Conservation (phyloP, 176 grass and related monocot species). For the Zea luxurians region DNA sequence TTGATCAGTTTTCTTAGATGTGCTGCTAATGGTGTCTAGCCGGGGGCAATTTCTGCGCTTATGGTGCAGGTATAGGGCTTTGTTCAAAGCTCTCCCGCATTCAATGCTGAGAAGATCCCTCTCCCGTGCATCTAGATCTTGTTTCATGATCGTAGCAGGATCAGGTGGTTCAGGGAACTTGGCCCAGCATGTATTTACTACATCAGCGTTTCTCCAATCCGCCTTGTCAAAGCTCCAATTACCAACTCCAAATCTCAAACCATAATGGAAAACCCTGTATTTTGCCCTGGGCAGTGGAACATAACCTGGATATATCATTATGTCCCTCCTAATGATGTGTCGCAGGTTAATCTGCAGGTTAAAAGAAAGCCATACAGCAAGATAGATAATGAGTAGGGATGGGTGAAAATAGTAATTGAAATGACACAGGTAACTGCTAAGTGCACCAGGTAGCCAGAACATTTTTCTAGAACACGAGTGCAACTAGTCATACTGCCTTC, state of each 20-base stretch:
- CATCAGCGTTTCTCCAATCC: constrained; percentile 73
- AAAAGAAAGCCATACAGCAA: constrained; percentile 33
- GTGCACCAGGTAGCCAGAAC: background rate
- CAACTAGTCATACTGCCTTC: background rate
- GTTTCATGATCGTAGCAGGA: constrained; percentile 51
- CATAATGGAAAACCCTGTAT: constrained; percentile 93
- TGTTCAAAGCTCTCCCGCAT: constrained; percentile 76
- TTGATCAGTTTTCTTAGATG: constrained; percentile 25
- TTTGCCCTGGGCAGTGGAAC: constrained; percentile 61
- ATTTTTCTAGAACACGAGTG: constrained; percentile 1
- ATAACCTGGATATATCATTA: constrained; percentile 95
- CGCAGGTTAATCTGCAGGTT: constrained; percentile 73
- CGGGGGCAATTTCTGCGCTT: constrained; percentile 58
- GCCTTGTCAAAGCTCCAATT: constrained; percentile 99
- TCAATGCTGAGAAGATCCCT: constrained; percentile 95
- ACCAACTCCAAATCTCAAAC: constrained; percentile 83
- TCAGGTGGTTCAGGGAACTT: constrained; percentile 91
- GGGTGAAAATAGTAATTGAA: constrained; percentile 13
- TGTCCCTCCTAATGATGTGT: constrained; percentile 81
- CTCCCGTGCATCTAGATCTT: constrained; percentile 50
- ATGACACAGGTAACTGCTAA: constrained; percentile 10
- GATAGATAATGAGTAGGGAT: background rate
- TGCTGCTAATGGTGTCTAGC: constrained; percentile 30
- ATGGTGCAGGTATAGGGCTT: constrained; percentile 82
- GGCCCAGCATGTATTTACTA: constrained; percentile 87